Evolutionary conservation across 106 monocot species (phyloP).

Genomic region (Hemerocallis citrina): DNA sequence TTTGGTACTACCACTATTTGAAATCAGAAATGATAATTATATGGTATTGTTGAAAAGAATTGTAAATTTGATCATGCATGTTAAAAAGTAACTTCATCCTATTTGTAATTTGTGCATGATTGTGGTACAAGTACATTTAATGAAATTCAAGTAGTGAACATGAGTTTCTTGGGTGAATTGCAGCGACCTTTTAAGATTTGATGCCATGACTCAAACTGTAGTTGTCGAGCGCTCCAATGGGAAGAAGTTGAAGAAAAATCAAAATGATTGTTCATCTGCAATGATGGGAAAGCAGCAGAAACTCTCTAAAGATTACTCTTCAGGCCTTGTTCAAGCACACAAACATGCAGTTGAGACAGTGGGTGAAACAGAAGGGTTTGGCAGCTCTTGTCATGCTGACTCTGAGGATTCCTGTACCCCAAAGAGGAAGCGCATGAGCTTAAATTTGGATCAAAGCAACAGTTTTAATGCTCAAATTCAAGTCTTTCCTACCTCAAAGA

Average conservation of each 20-base stretch:
- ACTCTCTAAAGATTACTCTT: slow-evolving; percentile 26
- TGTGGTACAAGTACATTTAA: neutral
- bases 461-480: slow-evolving; percentile 48
- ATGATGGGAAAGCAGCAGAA: slow-evolving; percentile 43
- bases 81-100: too few species aligned
- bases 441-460: slow-evolving; percentile 28
- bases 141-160: neutral
- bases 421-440: slow-evolving; percentile 63
- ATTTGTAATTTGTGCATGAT: neutral
- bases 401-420: slow-evolving; percentile 60
- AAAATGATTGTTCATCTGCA: slow-evolving; percentile 8
- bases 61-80: too few species aligned
- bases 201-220: slow-evolving; percentile 20
- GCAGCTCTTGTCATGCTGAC: slow-evolving; percentile 45
- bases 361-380: slow-evolving; percentile 71
- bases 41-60: too few species aligned
- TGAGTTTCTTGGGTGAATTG: neutral
- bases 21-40: neutral
- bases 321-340: slow-evolving; percentile 45
- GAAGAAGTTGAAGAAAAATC: slow-evolving; percentile 13
- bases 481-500: slow-evolving; percentile 43
- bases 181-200: neutral
- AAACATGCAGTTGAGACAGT: slow-evolving; percentile 66
- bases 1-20: neutral
- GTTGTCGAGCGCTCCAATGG: slow-evolving; percentile 18